Evolutionary conservation across 345 rosid genomes (phyloP).

Genomic region (Populus euphratica): DNA sequence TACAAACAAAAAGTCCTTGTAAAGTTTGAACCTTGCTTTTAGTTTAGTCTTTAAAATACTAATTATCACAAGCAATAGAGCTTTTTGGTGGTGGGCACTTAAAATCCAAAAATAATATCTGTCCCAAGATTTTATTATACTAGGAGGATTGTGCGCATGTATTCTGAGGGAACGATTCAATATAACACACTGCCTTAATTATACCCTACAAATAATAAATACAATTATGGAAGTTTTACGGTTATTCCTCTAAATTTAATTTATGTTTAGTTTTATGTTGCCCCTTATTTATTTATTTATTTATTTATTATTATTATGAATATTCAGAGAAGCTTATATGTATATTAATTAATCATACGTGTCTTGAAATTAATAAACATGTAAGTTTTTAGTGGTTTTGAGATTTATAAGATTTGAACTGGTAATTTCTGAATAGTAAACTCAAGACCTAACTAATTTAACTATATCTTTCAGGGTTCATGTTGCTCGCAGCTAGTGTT

Average conservation of each 20-base stretch:
- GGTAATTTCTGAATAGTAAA: too few relatives aligned
- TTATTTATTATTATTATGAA: too few relatives aligned
- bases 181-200: background rate
- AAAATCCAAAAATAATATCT: background rate
- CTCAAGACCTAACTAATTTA: too few relatives aligned
- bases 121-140: background rate
- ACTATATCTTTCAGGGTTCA: too few relatives aligned
- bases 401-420: too few relatives aligned
- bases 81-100: background rate
- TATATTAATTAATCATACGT: too few relatives aligned
- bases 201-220: background rate
- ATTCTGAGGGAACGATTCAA: background rate
- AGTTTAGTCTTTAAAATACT: background rate
- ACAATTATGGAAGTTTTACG: background rate
- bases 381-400: too few relatives aligned
- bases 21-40: background rate
- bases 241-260: background rate
- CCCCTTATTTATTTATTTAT: too few relatives aligned
- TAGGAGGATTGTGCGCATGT: slow-evolving; percentile 4
- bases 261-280: too few relatives aligned
- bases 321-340: too few relatives aligned
- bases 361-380: too few relatives aligned
- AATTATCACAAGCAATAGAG: background rate
- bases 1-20: slow-evolving; percentile 10
- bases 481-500: too few relatives aligned